Base-by-base conservation (phyloP, 2,329 filamentous ascomycete genomes). In the Exserohilum turcica region DNA sequence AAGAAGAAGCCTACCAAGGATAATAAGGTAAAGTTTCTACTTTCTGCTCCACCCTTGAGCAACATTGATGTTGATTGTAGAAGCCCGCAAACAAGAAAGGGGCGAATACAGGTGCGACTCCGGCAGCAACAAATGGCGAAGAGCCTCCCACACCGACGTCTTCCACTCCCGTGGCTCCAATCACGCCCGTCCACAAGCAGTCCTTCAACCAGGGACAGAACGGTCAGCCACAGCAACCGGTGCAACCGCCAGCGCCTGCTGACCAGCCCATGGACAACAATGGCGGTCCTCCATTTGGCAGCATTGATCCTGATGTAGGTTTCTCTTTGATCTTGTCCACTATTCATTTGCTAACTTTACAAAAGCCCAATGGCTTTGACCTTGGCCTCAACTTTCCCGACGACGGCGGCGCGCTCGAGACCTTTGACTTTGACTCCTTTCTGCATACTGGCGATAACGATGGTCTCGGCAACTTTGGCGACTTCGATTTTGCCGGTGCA, bases 1-100 rank as follows among this genome's bases (percentile, higher is more conserved):
- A 92, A 91, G 60, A 93, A 93, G 82, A 90, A 91, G 79, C 78
- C 77, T 5, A 88, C 87, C 74, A 82, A 79, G 56, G 79, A 83
- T 5, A 89, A 87, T 74, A 90, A 91, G 86, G 88, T 90, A 82
- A 77, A 59, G 78, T 68, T 67, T 70, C 66, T 64, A 56, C 55
- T 49, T 63, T 59, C 52, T 55, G 29, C 24, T 56, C 35, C 10
- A 38, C 15, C 7, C 31, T 58, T 59, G 66, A 63, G 58, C 66
- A 66, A 52, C 59, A 61, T 70, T 74, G 64, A 74, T 70, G 64
- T 68, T 69, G 64, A 71, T 70, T 62, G 45, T 61, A 77, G 72
- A 76, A 75, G 65, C 67, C 71, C 58, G 64, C 71, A 56, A 77
- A 76, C 27, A 68, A 69, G 63, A 76, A 74, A 55, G 69, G 70